These are phyloP conservation scores for Phytophthora sp. DNA, from an alignment of 352 stramenopile genomes.

Conservation along the genomic window DNA sequence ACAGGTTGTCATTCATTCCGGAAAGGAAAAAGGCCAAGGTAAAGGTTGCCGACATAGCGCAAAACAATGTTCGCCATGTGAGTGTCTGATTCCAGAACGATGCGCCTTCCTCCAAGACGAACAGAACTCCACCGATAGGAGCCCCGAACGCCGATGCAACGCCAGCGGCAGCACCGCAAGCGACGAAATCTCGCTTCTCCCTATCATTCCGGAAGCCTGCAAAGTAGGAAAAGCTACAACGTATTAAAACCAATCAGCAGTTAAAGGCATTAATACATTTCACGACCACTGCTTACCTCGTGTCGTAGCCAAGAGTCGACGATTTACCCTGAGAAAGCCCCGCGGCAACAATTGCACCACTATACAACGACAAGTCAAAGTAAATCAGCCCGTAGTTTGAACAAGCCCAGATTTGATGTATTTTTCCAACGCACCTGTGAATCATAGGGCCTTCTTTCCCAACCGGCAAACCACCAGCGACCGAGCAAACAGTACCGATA, in stretches of 20 bases:
- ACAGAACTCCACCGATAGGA: slow-evolving; percentile 89
- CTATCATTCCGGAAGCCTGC: slow-evolving; percentile 89
- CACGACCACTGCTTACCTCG: slow-evolving; percentile 41
- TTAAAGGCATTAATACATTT: background rate
- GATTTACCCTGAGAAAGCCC: slow-evolving; percentile 83
- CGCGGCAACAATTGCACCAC: slow-evolving; percentile 76
- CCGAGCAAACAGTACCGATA: slow-evolving; percentile 86
- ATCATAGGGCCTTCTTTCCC: slow-evolving; percentile 94
- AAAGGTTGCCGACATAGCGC: slow-evolving; percentile 89
- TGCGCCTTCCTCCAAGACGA: slow-evolving; percentile 83
- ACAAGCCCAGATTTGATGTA: too few species aligned
- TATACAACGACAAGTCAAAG: slow-evolving; percentile 30
- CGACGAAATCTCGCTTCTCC: slow-evolving; percentile 90
- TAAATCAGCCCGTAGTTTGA: too few species aligned
- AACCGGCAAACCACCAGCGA: slow-evolving; percentile 85
- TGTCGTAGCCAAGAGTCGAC: slow-evolving; percentile 73
- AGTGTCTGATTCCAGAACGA: slow-evolving; percentile 90
- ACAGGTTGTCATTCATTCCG: slow-evolving; percentile 77
- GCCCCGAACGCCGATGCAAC: slow-evolving; percentile 91
- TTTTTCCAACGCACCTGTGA: slow-evolving; percentile 59
- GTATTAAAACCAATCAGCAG: background rate
- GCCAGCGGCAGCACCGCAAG: slow-evolving; percentile 85
- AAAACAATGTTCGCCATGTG: slow-evolving; percentile 87
- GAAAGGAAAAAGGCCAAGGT: slow-evolving; percentile 81
- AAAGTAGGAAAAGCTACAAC: slow-evolving; percentile 81